A percentile compares a stretch with the other conserved stretches of the same genome.
These are phyloP conservation scores for Coemansia sp. DNA, from an alignment of 192 early-diverging fungal species.

Conservation along the genomic window DNA sequence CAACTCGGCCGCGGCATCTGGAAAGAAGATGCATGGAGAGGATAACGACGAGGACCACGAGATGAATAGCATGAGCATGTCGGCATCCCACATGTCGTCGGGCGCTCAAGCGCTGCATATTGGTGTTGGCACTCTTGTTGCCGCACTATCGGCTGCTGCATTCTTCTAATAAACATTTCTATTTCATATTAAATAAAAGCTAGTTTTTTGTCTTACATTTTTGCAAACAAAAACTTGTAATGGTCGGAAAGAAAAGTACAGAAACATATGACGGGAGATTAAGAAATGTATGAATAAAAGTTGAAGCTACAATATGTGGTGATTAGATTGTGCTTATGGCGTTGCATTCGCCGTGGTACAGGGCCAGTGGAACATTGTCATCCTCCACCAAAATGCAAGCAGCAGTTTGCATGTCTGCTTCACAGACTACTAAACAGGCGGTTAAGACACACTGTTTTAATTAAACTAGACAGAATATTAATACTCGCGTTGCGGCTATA, in stretches of 20 bases:
- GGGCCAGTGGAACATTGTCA: constrained; percentile 64
- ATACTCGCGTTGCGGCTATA: no score
- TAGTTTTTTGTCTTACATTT: no score
- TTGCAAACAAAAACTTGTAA: no score
- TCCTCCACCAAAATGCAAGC: constrained; percentile 27
- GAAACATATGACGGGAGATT: no score
- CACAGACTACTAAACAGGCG: no score
- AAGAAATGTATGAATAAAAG: no score
- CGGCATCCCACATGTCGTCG: constrained; percentile 5
- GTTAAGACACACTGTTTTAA: no score
- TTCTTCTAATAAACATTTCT: background rate
- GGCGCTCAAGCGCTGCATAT: background rate
- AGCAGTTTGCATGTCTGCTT: no score
- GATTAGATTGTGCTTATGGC: constrained; percentile 40
- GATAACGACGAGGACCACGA: constrained; percentile 19
- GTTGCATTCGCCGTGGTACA: constrained; percentile 55
- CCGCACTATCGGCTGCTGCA: background rate
- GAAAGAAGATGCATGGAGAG: constrained; percentile 17
- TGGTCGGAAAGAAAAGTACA: no score
- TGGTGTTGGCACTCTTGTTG: background rate
- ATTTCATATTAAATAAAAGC: no score
- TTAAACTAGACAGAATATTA: no score
- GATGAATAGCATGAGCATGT: constrained; percentile 2
- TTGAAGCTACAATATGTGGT: background rate
- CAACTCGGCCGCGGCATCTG: background rate